A percentile compares a stretch with the other conserved stretches of the same genome.
Conservation (phyloP, 108 stramenopile genomes). For the Nitzschia putrida region DNA sequence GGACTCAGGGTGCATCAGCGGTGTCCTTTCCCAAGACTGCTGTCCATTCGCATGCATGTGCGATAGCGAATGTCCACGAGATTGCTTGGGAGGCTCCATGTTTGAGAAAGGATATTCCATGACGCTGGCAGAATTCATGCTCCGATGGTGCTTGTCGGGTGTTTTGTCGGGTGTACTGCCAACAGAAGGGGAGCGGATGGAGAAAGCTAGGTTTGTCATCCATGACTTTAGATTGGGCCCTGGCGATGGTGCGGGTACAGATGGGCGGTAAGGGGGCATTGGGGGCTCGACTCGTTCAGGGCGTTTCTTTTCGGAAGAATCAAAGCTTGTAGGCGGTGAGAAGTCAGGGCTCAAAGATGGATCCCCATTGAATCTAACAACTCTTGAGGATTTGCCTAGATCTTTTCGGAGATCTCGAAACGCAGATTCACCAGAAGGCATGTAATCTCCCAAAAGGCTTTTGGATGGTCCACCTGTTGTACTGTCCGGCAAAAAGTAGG, state of each 20-base stretch:
- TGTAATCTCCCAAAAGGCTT: constrained; percentile 7
- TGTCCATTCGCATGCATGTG: neutral
- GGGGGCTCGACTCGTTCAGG: neutral
- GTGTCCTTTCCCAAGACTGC: constrained; percentile 1
- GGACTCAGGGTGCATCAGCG: neutral
- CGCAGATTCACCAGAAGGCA: constrained; percentile 23
- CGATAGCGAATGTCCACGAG: constrained; percentile 1
- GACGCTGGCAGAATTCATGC: neutral
- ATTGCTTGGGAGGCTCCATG: neutral
- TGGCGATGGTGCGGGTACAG: neutral
- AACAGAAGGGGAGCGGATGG: constrained; percentile 22
- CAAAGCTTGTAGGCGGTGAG: neutral
- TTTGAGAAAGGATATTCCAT: constrained; percentile 33
- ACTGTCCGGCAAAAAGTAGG: constrained; percentile 29
- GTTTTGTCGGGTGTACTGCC: neutral
- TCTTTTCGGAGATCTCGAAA: constrained; percentile 24
- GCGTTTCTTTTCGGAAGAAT: neutral
- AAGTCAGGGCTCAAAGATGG: neutral
- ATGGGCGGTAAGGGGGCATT: neutral
- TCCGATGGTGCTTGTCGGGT: constrained; percentile 12
- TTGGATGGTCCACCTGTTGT: constrained; percentile 9
- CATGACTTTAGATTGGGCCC: constrained; percentile 10
- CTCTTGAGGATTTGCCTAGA: constrained; percentile 20
- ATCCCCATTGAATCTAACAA: constrained; percentile 17
- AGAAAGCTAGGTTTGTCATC: constrained; percentile 29